Evolutionary conservation across 768 basidiomycete species (phyloP).

Genomic region (Boletellus ananas): DNA sequence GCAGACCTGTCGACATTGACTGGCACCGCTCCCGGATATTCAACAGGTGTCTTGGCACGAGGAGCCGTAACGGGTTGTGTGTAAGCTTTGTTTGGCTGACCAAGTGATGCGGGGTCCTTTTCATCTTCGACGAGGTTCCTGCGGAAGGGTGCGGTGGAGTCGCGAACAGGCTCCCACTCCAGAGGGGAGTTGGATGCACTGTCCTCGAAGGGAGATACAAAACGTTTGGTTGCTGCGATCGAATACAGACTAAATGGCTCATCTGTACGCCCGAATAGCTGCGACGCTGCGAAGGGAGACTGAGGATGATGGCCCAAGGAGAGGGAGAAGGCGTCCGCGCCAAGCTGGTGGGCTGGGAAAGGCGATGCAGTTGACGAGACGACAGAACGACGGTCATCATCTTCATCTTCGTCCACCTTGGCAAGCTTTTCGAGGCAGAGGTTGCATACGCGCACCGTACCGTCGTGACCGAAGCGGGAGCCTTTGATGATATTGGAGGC

Average conservation of each 20-base stretch:
- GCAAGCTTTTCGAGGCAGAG: constrained; percentile 90
- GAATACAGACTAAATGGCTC: constrained; percentile 81
- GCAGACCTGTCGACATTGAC: constrained; percentile 44
- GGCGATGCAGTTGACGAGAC: constrained; percentile 65
- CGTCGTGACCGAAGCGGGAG: constrained; percentile 86
- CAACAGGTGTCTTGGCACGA: constrained; percentile 50
- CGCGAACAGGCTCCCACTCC: constrained; percentile 45
- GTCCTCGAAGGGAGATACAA: constrained; percentile 51
- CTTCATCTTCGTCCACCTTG: constrained; percentile 84
- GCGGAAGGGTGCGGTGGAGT: constrained; percentile 72
- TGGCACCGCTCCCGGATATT: constrained; percentile 55
- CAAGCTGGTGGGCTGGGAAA: constrained; percentile 77
- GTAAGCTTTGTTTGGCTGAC: constrained; percentile 28
- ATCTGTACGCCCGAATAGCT: constrained; percentile 73
- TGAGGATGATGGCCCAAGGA: constrained; percentile 56
- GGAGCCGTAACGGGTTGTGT: constrained; percentile 32
- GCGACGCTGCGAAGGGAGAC: constrained; percentile 85
- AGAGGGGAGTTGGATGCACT: constrained; percentile 49
- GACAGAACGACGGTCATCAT: constrained; percentile 82
- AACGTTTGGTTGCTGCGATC: constrained; percentile 69
- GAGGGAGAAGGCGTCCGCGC: constrained; percentile 38
- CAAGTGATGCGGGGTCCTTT: constrained; percentile 48
- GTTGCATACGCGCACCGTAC: constrained; percentile 95
- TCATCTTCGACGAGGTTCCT: constrained; percentile 75
- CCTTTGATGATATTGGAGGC: constrained; percentile 97